Percentiles rank a stretch among this genome's conserved stretches.
Conservation (phyloP, 257 asterid genomes). For the Petunia secreta region DNA sequence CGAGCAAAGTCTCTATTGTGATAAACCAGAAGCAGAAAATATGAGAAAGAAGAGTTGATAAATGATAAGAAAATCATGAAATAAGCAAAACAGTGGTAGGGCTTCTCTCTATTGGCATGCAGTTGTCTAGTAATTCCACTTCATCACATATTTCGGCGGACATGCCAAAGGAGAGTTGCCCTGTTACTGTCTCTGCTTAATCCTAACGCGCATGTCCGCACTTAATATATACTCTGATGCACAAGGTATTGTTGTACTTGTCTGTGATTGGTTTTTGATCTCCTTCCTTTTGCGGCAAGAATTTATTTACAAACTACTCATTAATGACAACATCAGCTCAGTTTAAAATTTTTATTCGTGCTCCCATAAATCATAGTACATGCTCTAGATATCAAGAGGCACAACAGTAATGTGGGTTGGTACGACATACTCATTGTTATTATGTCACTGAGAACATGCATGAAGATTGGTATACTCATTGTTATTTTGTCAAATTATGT, state of each 20-base stretch:
- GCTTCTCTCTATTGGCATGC: slow-evolving; percentile 55
- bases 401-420: no score
- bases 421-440: no score
- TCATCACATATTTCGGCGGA: not conserved
- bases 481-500: no score
- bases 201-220: not conserved
- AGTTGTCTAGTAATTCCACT: not conserved
- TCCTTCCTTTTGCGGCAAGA: not conserved
- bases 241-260: not conserved
- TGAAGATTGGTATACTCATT: no score
- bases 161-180: slow-evolving; percentile 82
- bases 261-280: not conserved
- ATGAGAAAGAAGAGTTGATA: not conserved
- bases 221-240: not conserved
- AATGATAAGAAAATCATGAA: not conserved
- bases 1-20: not conserved
- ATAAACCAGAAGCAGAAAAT: not conserved
- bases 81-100: slow-evolving; percentile 50
- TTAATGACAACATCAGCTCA: not conserved
- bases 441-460: no score
- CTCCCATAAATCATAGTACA: not conserved
- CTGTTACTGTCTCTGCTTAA: slow-evolving; percentile 51
- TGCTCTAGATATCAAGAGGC: no score
- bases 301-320: not conserved
- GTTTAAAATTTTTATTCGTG: not conserved